Evolutionary conservation across 2,329 filamentous ascomycete genomes (phyloP), one percentile per base, ranked within the genome.

Genomic region (Colletotrichum coccodes): DNA sequence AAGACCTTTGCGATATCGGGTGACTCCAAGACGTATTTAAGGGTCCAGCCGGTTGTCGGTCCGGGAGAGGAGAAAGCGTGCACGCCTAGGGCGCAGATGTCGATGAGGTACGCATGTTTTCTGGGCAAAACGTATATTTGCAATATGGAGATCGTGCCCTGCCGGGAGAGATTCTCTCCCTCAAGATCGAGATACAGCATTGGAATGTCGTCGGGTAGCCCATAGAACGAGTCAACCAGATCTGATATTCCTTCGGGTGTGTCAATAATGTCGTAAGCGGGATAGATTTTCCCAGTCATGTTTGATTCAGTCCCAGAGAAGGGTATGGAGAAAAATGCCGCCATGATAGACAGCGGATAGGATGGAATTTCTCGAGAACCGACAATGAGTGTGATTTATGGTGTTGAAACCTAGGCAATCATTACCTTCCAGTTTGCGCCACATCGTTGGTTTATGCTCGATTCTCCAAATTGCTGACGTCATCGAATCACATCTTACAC

Each of bases 121-220:
- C 38, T 60, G 0, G 78, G 76, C 2, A 71, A 65, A 40, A 82
- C 71, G 38, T 80, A 77, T 5, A 87, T 72, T 21, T 79, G 76
- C 1, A 87, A 28, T n/a, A 87, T 79, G 0, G 84, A 84, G 16
- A 87, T 75, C 6, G 75, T 79, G 3, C 85, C 84, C 16, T 82
- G 38, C 4, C 84, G 76, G 12, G 71, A 75, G 8, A 87, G 81
- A 9, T 83, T 76, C 8, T 79, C 74, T 3, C 85, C 85, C 74
- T 88, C 85, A 0, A 87, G 71, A 65, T 87, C 85, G 16, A 88
- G 30, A 71, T 80, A 87, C 3, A 87, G 74, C 72, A 78, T 77
- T 7, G 79, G 79, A 77, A 18, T n/a, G 14, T n/a, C 6, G 3
- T 16, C 5, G 16, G n/a, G 6, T 3, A 52, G 71, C 12, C 49